Evolutionary conservation across 495 filamentous ascomycete species (phyloP), one percentile per base, ranked within the genome.

Genomic region (Podospora anserina): DNA sequence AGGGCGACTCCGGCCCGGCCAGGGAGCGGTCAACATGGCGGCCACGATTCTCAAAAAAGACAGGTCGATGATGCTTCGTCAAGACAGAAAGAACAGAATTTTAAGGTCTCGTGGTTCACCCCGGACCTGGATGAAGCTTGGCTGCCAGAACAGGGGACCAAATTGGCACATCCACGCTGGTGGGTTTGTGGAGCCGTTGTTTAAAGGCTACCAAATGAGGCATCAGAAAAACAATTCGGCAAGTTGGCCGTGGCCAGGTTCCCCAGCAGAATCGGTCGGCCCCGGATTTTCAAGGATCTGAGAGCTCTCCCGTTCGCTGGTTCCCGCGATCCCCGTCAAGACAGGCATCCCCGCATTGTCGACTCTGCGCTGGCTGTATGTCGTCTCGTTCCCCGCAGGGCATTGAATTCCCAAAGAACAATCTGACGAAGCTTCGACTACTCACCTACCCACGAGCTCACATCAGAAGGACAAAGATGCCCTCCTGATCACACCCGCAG

Each of bases 241-340:
- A 59, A 66, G n/a, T 58, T n/a, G 27, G 15, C 23, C n/a, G 34
- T 60, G 30, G 61, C 30, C 55, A 58, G 26, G 30, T 63, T 58
- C n/a, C 23, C 55, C 26, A 53, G 60, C 59, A 19, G 15, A 19
- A 68, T 60, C 55, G 62, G 56, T 62, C 34, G 53, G 53, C 66
- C 66, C 66, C 66, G 66, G 66, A 67, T 66, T 67, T 67, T 62
- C 69, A 67, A 44, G 65, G 65, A 64, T 65, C 62, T 65, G 39
- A 60, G 65, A 56, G 39, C 69, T 28, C 39, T 55, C 23, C 27
- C 18, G 13, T 64, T 44, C 54, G 39, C 13, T 56, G 26, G 64
- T 39, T 23, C 64, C 54, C 54, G 28, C 28, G 61, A 63, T 19
- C 19, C 34, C 28, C 61, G 28, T 44, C 16, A 49, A 5, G 55